Conservation (phyloP, 306 rosid species). For the Begonia loranthoides region DNA sequence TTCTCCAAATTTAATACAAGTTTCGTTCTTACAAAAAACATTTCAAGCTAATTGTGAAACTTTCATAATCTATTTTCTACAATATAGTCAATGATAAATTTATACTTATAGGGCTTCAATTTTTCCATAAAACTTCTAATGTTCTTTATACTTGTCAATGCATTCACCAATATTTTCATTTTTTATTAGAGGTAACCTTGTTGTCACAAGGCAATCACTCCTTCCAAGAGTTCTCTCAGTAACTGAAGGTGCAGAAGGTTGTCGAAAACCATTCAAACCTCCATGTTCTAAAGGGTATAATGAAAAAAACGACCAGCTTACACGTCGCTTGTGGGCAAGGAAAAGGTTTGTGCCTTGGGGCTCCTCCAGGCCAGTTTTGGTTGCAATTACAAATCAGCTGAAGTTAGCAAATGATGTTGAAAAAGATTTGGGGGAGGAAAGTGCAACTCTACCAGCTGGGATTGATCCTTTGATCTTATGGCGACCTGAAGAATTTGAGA, state of each 20-base stretch:
- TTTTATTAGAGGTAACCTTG: conserved; percentile 49
- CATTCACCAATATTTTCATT: conserved; percentile 1
- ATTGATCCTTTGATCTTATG: conserved; percentile 73
- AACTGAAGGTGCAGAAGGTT: conserved; percentile 43
- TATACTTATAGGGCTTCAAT: not conserved
- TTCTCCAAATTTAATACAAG: too few species aligned
- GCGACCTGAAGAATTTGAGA: conserved; percentile 47
- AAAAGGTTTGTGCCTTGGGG: conserved; percentile 94
- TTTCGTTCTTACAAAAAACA: too few species aligned
- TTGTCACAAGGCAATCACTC: conserved; percentile 66
- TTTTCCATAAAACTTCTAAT: not conserved
- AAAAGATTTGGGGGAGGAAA: conserved; percentile 27
- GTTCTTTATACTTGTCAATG: not conserved
- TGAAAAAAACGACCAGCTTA: conserved; percentile 37
- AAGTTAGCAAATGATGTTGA: conserved; percentile 13
- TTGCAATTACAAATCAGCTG: conserved; percentile 23
- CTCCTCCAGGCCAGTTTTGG: conserved; percentile 29
- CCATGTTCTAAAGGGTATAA: conserved; percentile 46
- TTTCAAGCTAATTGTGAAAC: not conserved
- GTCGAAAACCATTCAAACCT: conserved; percentile 86
- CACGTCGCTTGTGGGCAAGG: conserved; percentile 77
- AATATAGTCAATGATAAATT: not conserved
- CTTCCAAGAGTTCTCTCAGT: conserved; percentile 80
- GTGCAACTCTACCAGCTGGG: conserved; percentile 50
- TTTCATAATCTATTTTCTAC: not conserved